Base-by-base conservation (phyloP, 1,139 yeast species). In the Candida gigantensis region DNA sequence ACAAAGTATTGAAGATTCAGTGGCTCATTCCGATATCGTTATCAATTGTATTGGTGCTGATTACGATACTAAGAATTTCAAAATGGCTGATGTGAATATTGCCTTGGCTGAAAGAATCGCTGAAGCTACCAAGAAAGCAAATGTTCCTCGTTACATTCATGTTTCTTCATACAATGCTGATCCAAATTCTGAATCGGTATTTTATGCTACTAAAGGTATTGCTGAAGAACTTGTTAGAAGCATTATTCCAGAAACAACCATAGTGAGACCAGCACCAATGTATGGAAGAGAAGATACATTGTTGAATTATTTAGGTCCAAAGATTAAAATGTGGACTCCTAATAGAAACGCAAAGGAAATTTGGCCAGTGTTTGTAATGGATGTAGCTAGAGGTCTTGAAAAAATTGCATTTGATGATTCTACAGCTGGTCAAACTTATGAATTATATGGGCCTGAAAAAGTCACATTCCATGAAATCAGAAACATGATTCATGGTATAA, bases 191-290 rank as follows among this genome's bases (percentile, higher is more conserved):
- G 67, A 77, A 25, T 83, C 92, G 5, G 72, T 77, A 14, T 87
- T 78, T 60, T 81, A 81, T 58, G 84, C 90, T 31, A 81, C 96
- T 37, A 87, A 86, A 68, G 95, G 87, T 42, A 64, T 81, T 38
- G 92, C 87, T 44, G 96, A 87, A 64, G 72, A 77, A 54, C 75
- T 75, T 21, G 95, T 83, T 28, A 70, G 74, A 46, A 86, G 79
- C 35, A 74, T 76, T 36, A 60, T 77, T 40, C 95, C 95, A 23
- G 85, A 80, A 51, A 73, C 87, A 34, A 87, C 95, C 24, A 85
- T 87, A 54, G 94, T 87, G 29, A 81, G 96, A 61, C 96, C 96
- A 9, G 80, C 86, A 14, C 88, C 86, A 44, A 74, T 86, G 78
- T 87, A 65, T 56, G 95, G 95, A 28, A 72, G 83, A 57, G 85